Base-by-base conservation (phyloP, 495 filamentous ascomycete genomes). In the Penicillium angulare region DNA sequence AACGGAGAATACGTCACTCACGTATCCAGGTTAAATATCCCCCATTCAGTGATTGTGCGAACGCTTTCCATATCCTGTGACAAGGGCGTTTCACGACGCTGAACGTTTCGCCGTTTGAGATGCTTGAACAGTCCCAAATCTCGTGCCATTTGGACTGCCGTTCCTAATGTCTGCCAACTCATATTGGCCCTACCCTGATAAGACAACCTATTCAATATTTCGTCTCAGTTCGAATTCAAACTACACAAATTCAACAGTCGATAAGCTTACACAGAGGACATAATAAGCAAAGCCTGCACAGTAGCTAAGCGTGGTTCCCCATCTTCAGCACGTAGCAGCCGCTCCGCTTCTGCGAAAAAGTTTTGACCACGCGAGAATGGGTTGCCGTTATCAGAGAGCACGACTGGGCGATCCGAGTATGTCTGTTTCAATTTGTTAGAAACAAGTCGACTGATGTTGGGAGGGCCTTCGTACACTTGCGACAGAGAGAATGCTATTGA, bases 371-470 rank as follows among this genome's bases (percentile, higher is more conserved):
- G 57, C n/a, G 65, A 66, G 23, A 57, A 55, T n/a, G 50, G 29
- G 39, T 71, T 50, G 1, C 56, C 60, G 7, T 52, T 47, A 24
- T 59, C 35, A 15, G 62, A 61, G 17, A 67, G 55, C 3, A 86
- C 61, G 7, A 79, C 78, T 1, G 77, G 63, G 41, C 80, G 74
- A 47, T 82, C 71, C 4, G 82, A 79, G 45, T 71, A 63, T 12
- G 51, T 53, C 69, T 73, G 38, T 23, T 20, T 2, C 13, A 12
- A 12, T 54, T 8, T 1, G 35, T 61, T 24, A 60, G 50, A 21
- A 43, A 34, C n/a, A 22, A 6, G 16, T 18, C 10, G n/a, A 10
- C 16, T 23, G 20, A 2, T 7, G 42, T 1, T 5, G 32, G 34
- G 16, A 2, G n/a, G 23, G 43, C 24, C 33, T 13, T 27, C 65